Conservation (phyloP, 495 filamentous ascomycete genomes). For the Letharia columbiana region DNA sequence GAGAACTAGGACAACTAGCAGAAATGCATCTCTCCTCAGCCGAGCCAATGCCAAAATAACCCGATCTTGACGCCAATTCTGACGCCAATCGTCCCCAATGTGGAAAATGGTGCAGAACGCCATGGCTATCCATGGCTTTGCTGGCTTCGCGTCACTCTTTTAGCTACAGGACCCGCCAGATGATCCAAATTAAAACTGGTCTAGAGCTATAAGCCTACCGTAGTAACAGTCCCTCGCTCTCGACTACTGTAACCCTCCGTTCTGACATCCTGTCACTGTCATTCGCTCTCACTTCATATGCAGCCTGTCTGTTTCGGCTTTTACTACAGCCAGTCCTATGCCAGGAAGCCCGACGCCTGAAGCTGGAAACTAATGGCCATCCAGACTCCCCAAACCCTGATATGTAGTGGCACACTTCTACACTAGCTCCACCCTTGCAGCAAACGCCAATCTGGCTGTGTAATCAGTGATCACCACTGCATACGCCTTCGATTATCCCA, state of each 20-base stretch:
- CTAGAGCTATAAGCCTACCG: not conserved
- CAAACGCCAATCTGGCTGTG: not conserved
- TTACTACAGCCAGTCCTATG: not conserved
- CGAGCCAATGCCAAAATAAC: constrained; percentile 15
- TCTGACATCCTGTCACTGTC: not conserved
- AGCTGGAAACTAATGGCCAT: not conserved
- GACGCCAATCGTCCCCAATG: not conserved
- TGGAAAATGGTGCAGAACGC: constrained; percentile 7
- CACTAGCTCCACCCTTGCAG: not conserved
- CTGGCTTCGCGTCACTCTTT: not conserved
- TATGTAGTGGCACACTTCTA: not conserved
- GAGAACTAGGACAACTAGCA: not conserved
- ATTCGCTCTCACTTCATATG: not conserved
- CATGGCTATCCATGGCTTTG: not conserved
- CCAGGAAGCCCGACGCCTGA: not conserved
- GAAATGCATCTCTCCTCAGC: not conserved
- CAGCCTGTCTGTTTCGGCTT: not conserved
- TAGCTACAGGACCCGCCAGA: not conserved
- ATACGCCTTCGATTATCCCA: not conserved
- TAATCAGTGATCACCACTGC: not conserved
- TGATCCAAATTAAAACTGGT: not conserved
- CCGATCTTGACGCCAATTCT: not conserved
- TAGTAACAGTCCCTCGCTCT: not conserved
- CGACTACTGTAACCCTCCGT: not conserved
- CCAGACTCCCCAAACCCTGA: not conserved